Conservation (phyloP, 441 rosid genomes). For the Brassica hybrid region DNA sequence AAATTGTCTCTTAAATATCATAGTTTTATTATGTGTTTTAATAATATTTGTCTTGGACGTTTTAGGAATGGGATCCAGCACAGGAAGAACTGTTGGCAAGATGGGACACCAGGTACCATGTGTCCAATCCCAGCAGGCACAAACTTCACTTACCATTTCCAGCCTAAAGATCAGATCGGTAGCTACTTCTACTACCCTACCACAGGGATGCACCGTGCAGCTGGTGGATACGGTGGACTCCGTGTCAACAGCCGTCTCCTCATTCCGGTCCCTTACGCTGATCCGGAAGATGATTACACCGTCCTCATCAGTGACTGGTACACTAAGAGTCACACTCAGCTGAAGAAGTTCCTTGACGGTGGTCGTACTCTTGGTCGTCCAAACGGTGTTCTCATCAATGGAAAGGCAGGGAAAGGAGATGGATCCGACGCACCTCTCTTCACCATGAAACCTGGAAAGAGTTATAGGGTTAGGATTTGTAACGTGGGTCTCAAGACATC, state of each 20-base stretch:
- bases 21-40: too few species aligned
- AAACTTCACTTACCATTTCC: constrained; percentile 70
- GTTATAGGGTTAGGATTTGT: background rate
- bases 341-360: background rate
- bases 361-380: background rate
- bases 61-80: too few species aligned
- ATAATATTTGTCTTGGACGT: too few species aligned
- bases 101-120: too few species aligned
- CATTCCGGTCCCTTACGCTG: background rate
- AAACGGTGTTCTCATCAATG: background rate
- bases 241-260: constrained; percentile 39
- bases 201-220: too few species aligned
- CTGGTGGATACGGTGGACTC: too few species aligned
- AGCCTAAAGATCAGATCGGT: constrained; percentile 82
- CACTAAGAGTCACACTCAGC: background rate
- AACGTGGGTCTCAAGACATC: background rate
- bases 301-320: background rate
- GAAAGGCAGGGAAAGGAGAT: background rate
- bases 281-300: background rate
- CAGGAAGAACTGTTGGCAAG: too few species aligned
- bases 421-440: background rate
- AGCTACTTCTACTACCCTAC: constrained; percentile 70
- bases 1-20: too few species aligned
- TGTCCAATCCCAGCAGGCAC: constrained; percentile 60
- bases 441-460: background rate